Conservation (phyloP, 2,329 filamentous ascomycete species). For the Curvularia eragrostidis region DNA sequence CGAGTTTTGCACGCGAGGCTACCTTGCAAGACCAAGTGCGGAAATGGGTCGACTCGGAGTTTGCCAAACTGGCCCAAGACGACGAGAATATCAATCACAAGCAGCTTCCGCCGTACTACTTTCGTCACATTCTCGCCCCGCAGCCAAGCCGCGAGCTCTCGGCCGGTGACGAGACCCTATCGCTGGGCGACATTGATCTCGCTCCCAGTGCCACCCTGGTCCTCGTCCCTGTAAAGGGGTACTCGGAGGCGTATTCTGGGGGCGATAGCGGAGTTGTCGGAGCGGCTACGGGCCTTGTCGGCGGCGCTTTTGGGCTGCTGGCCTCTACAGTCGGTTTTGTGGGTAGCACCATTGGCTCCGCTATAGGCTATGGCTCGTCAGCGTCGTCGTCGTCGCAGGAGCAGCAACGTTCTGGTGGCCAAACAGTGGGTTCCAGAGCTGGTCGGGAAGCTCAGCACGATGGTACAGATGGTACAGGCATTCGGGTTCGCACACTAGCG, state of each 20-base stretch:
- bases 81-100: conserved; percentile 32
- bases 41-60: conserved; percentile 71
- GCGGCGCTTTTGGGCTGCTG: conserved; percentile 45
- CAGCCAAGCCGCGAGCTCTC: conserved; percentile 77
- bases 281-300: conserved; percentile 41
- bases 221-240: conserved; percentile 72
- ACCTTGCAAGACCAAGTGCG: conserved; percentile 73
- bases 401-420: conserved; percentile 12
- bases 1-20: conserved; percentile 69
- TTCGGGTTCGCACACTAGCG: conserved; percentile 54
- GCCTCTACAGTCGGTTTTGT: conserved; percentile 44
- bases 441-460: conserved; percentile 14
- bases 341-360: conserved; percentile 40
- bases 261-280: conserved; percentile 39
- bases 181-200: conserved; percentile 73
- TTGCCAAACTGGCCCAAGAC: conserved; percentile 31
- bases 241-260: conserved; percentile 64
- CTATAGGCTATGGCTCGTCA: conserved; percentile 31
- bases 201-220: conserved; percentile 83
- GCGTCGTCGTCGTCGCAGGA: neutral
- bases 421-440: conserved; percentile 19
- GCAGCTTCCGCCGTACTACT: conserved; percentile 69
- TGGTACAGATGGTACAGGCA: conserved; percentile 16
- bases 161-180: conserved; percentile 73
- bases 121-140: conserved; percentile 84